These are phyloP conservation scores for Bertia moriformis DNA, from an alignment of 2,329 filamentous ascomycete species.

Conservation along the genomic window DNA sequence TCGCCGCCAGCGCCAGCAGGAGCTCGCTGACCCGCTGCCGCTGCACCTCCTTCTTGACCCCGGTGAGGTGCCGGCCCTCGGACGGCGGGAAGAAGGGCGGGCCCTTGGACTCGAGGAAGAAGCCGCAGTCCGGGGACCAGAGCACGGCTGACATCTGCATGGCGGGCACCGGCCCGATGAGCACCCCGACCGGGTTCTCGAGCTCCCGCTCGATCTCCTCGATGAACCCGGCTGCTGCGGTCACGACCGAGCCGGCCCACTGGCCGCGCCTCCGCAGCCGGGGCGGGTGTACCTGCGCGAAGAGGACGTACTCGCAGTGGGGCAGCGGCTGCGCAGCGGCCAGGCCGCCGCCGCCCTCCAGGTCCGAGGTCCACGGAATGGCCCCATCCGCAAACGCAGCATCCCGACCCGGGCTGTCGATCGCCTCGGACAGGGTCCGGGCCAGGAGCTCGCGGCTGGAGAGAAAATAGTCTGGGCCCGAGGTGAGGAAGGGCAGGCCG, in stretches of 20 bases:
- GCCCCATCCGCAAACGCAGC: constrained; percentile 36
- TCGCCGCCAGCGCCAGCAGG: constrained; percentile 36
- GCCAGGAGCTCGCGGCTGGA: constrained; percentile 55
- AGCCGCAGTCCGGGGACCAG: constrained; percentile 55
- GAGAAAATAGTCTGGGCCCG: constrained; percentile 38
- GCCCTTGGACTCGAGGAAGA: constrained; percentile 50
- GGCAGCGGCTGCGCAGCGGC: constrained; percentile 45
- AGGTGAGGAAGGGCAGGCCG: constrained; percentile 68
- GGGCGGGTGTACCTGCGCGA: constrained; percentile 58
- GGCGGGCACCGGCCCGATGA: constrained; percentile 34
- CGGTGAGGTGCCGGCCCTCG: constrained; percentile 39
- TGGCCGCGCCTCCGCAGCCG: constrained; percentile 3
- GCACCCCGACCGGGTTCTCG: constrained; percentile 43
- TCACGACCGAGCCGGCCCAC: constrained; percentile 10
- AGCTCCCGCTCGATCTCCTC: constrained; percentile 47
- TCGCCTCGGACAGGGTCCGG: constrained; percentile 36
- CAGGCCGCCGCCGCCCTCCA: constrained; percentile 43
- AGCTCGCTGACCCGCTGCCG: constrained; percentile 41
- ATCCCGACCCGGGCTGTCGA: constrained; percentile 38
- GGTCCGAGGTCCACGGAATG: constrained; percentile 65
- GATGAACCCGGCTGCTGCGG: constrained; percentile 25
- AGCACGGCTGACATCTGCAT: constrained; percentile 48
- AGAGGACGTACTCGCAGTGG: constrained; percentile 84
- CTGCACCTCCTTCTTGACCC: constrained; percentile 46
- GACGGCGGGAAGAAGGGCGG: constrained; percentile 35